Percentiles rank a stretch among this genome's conserved stretches.
phyloP scores from a whole-genome alignment of 2,329 filamentous ascomycete genomes.

The Trichoderma sp. region DNA sequence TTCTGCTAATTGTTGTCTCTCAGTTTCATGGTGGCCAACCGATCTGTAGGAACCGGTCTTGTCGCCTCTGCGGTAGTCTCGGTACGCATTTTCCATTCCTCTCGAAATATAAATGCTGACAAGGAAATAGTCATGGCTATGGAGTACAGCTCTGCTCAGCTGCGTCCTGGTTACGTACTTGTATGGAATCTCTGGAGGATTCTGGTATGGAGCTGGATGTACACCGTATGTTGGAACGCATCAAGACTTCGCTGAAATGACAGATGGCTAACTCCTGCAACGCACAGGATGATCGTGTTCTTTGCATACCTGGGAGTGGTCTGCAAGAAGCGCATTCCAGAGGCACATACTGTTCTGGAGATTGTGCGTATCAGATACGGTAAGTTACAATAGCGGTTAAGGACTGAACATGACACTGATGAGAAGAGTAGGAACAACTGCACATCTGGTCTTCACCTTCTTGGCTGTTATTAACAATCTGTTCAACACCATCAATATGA shows the following conservation, averaged over 20 bases:
- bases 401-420: background rate
- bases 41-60: conserved; percentile 15
- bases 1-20: background rate
- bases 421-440: background rate
- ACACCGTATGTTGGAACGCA: background rate
- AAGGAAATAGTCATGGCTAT: conserved; percentile 9
- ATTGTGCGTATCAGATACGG: conserved; percentile 21
- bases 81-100: background rate
- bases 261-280: background rate
- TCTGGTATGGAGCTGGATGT: conserved; percentile 19
- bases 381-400: background rate
- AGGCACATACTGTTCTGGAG: conserved; percentile 18
- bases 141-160: conserved; percentile 16
- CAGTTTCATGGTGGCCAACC: conserved; percentile 20
- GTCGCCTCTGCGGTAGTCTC: conserved; percentile 18
- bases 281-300: conserved; percentile 10
- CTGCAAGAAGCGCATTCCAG: conserved; percentile 18
- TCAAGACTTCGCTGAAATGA: background rate
- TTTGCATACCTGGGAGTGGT: conserved; percentile 17
- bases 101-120: background rate
- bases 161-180: conserved; percentile 14
- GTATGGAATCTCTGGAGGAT: conserved; percentile 15
- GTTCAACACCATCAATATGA: conserved; percentile 22
- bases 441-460: conserved; percentile 14
- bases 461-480: conserved; percentile 21